Conservation (phyloP, 2,329 filamentous ascomycete species). For the Berkeleyomyces basicola region DNA sequence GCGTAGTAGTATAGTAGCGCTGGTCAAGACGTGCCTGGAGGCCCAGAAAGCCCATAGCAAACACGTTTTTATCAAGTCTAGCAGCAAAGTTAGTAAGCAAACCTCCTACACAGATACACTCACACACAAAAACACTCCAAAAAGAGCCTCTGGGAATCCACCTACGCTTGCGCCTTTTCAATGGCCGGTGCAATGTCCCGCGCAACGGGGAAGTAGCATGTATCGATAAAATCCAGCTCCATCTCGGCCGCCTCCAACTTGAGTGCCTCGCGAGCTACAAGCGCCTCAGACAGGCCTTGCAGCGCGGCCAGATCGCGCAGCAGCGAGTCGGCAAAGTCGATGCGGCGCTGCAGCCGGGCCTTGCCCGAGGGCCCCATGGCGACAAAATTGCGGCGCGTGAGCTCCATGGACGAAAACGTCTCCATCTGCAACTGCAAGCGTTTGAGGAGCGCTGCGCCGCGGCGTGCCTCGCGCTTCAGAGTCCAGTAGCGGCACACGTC, state of each 20-base stretch:
- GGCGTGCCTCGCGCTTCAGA: constrained; percentile 78
- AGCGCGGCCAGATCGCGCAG: constrained; percentile 64
- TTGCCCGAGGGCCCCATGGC: constrained; percentile 78
- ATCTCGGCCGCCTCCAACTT: constrained; percentile 65
- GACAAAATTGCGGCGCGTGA: constrained; percentile 88
- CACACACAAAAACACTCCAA: neutral
- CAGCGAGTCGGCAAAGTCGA: constrained; percentile 70
- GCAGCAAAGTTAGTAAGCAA: constrained; percentile 3
- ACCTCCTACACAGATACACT: neutral
- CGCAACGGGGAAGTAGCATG: constrained; percentile 78
- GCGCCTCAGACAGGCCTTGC: constrained; percentile 48
- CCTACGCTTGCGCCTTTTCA: constrained; percentile 67
- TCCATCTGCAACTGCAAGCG: constrained; percentile 88
- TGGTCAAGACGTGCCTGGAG: constrained; percentile 36
- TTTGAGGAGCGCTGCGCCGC: constrained; percentile 83
- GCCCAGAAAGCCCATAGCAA: constrained; percentile 33
- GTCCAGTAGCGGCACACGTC: constrained; percentile 98
- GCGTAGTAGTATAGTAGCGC: constrained; percentile 40
- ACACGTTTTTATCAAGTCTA: constrained; percentile 49
- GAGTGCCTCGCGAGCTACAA: constrained; percentile 58
- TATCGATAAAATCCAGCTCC: constrained; percentile 66
- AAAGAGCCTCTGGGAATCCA: constrained; percentile 17
- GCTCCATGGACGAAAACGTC: constrained; percentile 92
- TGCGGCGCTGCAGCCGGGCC: constrained; percentile 59
- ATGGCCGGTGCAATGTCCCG: constrained; percentile 62